Percentiles rank a stretch among this genome's conserved stretches.
Evolutionary conservation across 2,329 filamentous ascomycete genomes (phyloP).

Genomic region (Aspergillus sergii): DNA sequence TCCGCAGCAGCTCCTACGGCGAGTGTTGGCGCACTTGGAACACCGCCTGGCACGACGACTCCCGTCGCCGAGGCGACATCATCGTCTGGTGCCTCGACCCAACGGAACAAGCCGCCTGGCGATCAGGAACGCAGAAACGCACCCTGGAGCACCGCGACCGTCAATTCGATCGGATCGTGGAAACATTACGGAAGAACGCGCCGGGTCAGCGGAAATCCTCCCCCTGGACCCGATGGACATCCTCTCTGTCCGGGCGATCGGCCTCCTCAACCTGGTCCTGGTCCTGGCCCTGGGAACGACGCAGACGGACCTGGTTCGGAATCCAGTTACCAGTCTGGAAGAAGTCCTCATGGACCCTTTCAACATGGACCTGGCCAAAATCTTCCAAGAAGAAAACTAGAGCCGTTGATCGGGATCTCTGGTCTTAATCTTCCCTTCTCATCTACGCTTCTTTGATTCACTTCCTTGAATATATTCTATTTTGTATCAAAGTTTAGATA

Average conservation of each 20-base stretch:
- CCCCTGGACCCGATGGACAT: slow-evolving; percentile 13
- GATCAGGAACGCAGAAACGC: slow-evolving; percentile 28
- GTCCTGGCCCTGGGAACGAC: slow-evolving; percentile 25
- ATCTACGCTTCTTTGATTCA: background rate
- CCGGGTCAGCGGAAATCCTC: slow-evolving; percentile 15
- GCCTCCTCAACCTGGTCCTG: slow-evolving; percentile 18
- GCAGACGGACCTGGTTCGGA: slow-evolving; percentile 16
- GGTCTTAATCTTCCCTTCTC: background rate
- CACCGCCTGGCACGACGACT: slow-evolving; percentile 65
- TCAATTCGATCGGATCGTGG: slow-evolving; percentile 40
- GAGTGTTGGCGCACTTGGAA: slow-evolving; percentile 65
- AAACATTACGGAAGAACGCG: slow-evolving; percentile 32
- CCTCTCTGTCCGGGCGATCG: slow-evolving; percentile 5
- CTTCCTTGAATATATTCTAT: background rate
- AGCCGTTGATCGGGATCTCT: slow-evolving; percentile 10
- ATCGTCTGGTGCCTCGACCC: slow-evolving; percentile 59
- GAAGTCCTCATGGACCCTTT: slow-evolving; percentile 10
- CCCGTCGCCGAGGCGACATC: slow-evolving; percentile 62
- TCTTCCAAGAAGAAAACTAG: slow-evolving; percentile 14
- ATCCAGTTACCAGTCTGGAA: slow-evolving; percentile 14
- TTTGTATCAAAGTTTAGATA: background rate
- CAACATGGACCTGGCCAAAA: slow-evolving; percentile 3
- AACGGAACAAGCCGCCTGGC: slow-evolving; percentile 39
- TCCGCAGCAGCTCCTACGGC: slow-evolving; percentile 53
- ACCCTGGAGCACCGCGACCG: slow-evolving; percentile 28